Conservation (phyloP, 176 grass and related monocot genomes). For the Carex cristatella region DNA sequence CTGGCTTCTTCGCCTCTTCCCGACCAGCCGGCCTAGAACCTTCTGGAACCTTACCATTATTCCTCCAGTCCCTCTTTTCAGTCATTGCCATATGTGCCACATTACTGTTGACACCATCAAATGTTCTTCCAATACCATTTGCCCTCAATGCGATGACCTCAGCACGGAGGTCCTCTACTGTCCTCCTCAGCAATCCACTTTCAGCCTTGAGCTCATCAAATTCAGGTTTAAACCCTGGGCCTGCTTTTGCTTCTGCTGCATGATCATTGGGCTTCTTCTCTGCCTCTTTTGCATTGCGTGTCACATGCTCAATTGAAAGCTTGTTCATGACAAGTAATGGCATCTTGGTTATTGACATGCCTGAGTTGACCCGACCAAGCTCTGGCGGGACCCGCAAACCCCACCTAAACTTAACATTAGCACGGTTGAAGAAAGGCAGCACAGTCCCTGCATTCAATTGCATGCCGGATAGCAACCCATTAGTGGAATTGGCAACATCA, state of each 20-base stretch:
- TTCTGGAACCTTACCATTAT: slow-evolving; percentile 8
- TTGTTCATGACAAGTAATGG: slow-evolving; percentile 82
- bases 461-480: slow-evolving; percentile 45
- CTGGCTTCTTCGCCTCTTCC: slow-evolving; percentile 7
- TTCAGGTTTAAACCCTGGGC: slow-evolving; percentile 37
- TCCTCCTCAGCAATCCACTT: slow-evolving; percentile 42
- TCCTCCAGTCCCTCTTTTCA: slow-evolving; percentile 9
- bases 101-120: not conserved
- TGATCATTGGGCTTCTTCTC: not conserved
- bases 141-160: slow-evolving; percentile 27
- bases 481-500: slow-evolving; percentile 34
- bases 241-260: not conserved
- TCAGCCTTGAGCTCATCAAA: slow-evolving; percentile 58
- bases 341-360: slow-evolving; percentile 44
- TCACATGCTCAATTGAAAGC: slow-evolving; percentile 62
- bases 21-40: not conserved
- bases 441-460: slow-evolving; percentile 56
- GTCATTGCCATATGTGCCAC: not conserved
- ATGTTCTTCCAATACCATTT: not conserved
- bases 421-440: slow-evolving; percentile 50
- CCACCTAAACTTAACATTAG: slow-evolving; percentile 69
- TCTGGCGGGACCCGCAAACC: slow-evolving; percentile 55
- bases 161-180: slow-evolving; percentile 60
- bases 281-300: slow-evolving; percentile 12
- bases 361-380: slow-evolving; percentile 26